These are phyloP conservation scores for Fusarium sp. DNA, from an alignment of 2,329 filamentous ascomycete genomes.

Conservation along the genomic window DNA sequence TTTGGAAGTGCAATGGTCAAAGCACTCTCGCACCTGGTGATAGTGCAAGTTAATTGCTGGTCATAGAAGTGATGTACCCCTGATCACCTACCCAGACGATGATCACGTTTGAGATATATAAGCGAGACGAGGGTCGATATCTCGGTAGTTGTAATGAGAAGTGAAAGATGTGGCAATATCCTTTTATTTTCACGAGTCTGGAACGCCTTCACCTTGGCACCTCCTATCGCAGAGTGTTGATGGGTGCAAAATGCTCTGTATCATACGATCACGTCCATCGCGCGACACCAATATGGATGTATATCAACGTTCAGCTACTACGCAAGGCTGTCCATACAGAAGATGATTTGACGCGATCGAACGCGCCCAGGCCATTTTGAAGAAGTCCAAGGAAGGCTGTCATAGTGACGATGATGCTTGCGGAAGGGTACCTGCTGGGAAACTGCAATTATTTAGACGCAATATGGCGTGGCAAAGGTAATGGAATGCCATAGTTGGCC, in stretches of 20 bases:
- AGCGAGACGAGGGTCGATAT: background rate
- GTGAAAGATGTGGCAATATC: background rate
- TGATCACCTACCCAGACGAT: background rate
- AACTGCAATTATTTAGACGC: background rate
- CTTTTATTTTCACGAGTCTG: background rate
- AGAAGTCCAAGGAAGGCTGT: background rate
- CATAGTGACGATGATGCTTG: conserved; percentile 21
- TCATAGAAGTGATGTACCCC: background rate
- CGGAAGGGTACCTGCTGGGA: conserved; percentile 10
- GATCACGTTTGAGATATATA: background rate
- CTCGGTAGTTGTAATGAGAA: conserved; percentile 1
- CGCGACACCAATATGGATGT: too few species aligned
- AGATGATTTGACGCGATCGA: background rate
- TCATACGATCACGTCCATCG: conserved; percentile 1
- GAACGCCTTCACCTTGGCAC: background rate
- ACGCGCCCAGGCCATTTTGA: background rate
- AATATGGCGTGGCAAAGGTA: conserved; percentile 17
- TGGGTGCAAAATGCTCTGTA: background rate
- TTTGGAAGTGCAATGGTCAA: too few species aligned
- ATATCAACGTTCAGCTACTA: background rate
- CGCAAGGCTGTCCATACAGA: too few species aligned
- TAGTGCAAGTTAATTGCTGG: too few species aligned
- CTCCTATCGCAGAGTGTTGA: background rate
- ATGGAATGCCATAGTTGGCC: conserved; percentile 20
- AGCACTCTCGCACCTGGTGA: too few species aligned